Evolutionary conservation across 352 stramenopile genomes (phyloP).

Genomic region (Pythium aquatile): DNA sequence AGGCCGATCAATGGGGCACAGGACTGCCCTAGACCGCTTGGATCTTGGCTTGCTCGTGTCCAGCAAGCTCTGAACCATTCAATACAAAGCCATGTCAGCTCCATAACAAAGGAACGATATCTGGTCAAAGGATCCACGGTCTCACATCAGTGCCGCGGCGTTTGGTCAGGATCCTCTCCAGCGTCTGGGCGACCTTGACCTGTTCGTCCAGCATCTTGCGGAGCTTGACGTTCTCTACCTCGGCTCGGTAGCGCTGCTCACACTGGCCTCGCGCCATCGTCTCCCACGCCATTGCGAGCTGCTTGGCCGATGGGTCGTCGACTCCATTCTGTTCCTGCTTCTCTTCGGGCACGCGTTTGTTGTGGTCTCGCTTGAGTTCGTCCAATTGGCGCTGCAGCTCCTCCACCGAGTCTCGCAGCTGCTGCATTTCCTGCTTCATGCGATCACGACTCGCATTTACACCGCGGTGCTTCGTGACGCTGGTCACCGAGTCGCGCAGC

Average conservation of each 20-base stretch:
- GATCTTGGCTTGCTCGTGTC: neutral
- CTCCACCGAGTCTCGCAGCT: conserved; percentile 36
- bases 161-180: conserved; percentile 22
- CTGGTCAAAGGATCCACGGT: neutral
- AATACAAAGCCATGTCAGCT: neutral
- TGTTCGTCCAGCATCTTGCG: conserved; percentile 58
- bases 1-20: neutral
- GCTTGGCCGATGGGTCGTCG: conserved; percentile 22
- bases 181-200: conserved; percentile 44
- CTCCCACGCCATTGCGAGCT: conserved; percentile 38
- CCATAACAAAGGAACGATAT: neutral
- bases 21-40: conserved; percentile 4
- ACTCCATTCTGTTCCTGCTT: neutral
- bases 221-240: conserved; percentile 62
- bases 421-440: conserved; percentile 35
- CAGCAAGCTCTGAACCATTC: neutral
- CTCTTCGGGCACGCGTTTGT: neutral
- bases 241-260: conserved; percentile 31
- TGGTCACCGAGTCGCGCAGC: neutral
- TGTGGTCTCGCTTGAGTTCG: conserved; percentile 20
- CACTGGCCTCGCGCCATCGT: conserved; percentile 23
- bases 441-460: conserved; percentile 21
- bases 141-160: conserved; percentile 13
- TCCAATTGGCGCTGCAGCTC: conserved; percentile 36
- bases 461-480: neutral